Conservation (phyloP, 345 rosid genomes). For the Eucalyptus tenuipes region DNA sequence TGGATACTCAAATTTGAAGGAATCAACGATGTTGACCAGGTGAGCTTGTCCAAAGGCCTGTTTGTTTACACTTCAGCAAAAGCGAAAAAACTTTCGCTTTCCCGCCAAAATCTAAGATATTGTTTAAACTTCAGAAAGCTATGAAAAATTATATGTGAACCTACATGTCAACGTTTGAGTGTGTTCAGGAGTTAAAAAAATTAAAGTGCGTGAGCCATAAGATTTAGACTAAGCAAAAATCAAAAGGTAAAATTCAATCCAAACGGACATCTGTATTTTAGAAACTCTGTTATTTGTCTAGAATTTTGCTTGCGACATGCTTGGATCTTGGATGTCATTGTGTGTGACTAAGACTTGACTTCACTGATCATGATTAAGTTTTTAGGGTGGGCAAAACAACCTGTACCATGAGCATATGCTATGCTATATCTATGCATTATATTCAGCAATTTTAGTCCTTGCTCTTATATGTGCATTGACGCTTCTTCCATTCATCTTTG, state of each 20-base stretch:
- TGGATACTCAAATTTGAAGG: conserved; percentile 84
- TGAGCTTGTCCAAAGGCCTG: not conserved
- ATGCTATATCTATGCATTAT: not conserved
- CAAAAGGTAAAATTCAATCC: not conserved
- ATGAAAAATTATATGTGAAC: not conserved
- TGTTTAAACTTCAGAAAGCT: not conserved
- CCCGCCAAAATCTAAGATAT: not conserved
- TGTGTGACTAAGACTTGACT: not conserved
- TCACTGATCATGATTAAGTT: not conserved
- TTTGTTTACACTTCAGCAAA: not conserved
- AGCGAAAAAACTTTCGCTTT: not conserved
- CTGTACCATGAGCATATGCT: not conserved
- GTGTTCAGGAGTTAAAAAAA: not conserved
- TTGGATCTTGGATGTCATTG: not conserved
- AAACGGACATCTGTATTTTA: not conserved
- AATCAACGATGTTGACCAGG: conserved; percentile 61
- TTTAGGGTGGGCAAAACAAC: not conserved
- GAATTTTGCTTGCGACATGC: not conserved
- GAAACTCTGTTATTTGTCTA: not conserved
- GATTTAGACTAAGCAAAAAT: not conserved
- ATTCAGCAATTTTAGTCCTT: not conserved
- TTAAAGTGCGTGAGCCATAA: not conserved
- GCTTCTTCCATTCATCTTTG: not conserved
- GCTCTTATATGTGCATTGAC: not conserved
- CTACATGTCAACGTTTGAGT: not conserved